Conservation (phyloP, 192 early-diverging fungal species). For the Mortierella claussenii region DNA sequence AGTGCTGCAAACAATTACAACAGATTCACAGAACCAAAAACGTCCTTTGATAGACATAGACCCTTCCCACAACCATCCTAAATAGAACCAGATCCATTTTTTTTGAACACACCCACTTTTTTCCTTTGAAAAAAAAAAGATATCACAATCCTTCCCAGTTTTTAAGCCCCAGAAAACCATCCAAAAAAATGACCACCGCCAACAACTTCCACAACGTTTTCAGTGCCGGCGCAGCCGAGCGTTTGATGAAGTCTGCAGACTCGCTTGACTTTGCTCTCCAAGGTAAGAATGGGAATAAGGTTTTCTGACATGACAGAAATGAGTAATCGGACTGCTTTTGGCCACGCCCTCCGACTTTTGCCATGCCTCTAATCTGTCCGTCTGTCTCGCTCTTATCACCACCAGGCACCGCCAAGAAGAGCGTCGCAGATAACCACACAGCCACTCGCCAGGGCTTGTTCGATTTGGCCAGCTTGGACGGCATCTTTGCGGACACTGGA, state of each 20-base stretch:
- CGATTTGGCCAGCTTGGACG: slow-evolving; percentile 39
- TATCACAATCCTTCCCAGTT: background rate
- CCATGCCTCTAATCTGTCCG: background rate
- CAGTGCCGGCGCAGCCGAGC: slow-evolving; percentile 39
- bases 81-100: background rate
- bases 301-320: slow-evolving; percentile 26
- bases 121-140: background rate
- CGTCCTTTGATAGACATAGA: slow-evolving; percentile 49
- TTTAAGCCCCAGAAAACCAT: slow-evolving; percentile 1
- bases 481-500: slow-evolving; percentile 13
- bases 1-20: slow-evolving; percentile 21
- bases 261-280: slow-evolving; percentile 49
- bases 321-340: slow-evolving; percentile 51
- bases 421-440: background rate
- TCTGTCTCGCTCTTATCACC: background rate
- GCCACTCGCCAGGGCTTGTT: slow-evolving; percentile 10
- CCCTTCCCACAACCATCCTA: slow-evolving; percentile 47
- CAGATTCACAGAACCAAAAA: slow-evolving; percentile 34
- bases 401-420: slow-evolving; percentile 22
- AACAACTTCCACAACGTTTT: slow-evolving; percentile 19
- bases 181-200: slow-evolving; percentile 44
- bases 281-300: slow-evolving; percentile 27
- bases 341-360: background rate
- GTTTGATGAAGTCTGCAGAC: slow-evolving; percentile 48
- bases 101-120: slow-evolving; percentile 11